Percentiles rank a stretch among this genome's conserved stretches.
phyloP scores from a whole-genome alignment of 2,329 filamentous ascomycete genomes.

The Calonectria pseudoturangicola region DNA sequence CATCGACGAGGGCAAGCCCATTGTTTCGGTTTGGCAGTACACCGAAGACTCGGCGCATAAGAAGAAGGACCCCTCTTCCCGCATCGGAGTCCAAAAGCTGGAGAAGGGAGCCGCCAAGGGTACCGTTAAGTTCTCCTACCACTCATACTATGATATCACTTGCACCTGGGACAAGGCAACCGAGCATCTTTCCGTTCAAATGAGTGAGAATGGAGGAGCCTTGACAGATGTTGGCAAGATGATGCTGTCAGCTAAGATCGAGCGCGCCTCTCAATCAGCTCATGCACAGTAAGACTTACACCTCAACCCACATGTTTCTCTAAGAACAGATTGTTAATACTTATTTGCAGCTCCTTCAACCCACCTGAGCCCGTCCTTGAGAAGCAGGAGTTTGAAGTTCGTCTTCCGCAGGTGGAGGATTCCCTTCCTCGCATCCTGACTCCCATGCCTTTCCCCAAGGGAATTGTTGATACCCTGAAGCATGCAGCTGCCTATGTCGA shows the following conservation, averaged over 20 bases:
- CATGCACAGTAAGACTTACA: conserved; percentile 40
- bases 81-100: conserved; percentile 18
- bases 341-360: conserved; percentile 29
- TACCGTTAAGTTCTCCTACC: conserved; percentile 39
- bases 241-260: conserved; percentile 33
- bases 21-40: conserved; percentile 47
- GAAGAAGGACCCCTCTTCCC: conserved; percentile 33
- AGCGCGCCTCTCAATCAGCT: conserved; percentile 16
- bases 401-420: conserved; percentile 39
- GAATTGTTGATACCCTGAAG: conserved; percentile 37
- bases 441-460: conserved; percentile 40
- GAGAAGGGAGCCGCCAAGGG: background rate
- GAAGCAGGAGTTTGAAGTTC: conserved; percentile 43
- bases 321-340: too few relatives aligned
- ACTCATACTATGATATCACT: conserved; percentile 40
- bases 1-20: conserved; percentile 45
- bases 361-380: background rate
- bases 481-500: conserved; percentile 44
- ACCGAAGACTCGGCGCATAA: conserved; percentile 31
- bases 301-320: too few relatives aligned
- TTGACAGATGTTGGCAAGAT: conserved; percentile 35
- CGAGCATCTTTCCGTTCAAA: conserved; percentile 34
- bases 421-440: conserved; percentile 37
- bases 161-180: conserved; percentile 44
- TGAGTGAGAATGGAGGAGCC: conserved; percentile 10